Evolutionary conservation across 2,329 filamentous ascomycete species (phyloP).

Genomic region (Fonsecaea nubica): DNA sequence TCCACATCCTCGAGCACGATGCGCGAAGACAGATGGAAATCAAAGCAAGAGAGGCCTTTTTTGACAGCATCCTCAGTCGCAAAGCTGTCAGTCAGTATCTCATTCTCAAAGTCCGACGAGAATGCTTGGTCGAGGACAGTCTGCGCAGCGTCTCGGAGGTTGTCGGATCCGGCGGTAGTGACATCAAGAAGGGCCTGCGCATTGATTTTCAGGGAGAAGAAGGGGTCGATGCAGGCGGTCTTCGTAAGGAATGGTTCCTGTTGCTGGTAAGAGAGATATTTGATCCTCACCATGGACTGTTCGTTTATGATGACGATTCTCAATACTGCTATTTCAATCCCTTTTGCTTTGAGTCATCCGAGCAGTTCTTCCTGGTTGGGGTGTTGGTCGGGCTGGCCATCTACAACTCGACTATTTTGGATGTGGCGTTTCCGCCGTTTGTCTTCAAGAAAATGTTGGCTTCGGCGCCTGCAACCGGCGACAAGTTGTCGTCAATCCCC

Average conservation of each 20-base stretch:
- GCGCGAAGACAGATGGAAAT: constrained; percentile 86
- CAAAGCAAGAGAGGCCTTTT: constrained; percentile 87
- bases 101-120: constrained; percentile 75
- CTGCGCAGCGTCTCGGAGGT: constrained; percentile 83
- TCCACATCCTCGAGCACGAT: constrained; percentile 86
- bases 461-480: constrained; percentile 69
- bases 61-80: constrained; percentile 81
- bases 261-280: constrained; percentile 88
- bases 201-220: constrained; percentile 90
- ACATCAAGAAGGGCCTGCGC: constrained; percentile 86
- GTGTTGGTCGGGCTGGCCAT: constrained; percentile 88
- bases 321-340: constrained; percentile 93
- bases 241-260: constrained; percentile 94
- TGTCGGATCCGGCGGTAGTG: constrained; percentile 78
- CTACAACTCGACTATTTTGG: constrained; percentile 92
- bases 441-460: constrained; percentile 86
- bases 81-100: constrained; percentile 78
- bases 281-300: constrained; percentile 89
- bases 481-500: constrained; percentile 63
- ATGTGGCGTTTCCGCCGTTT: constrained; percentile 85
- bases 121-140: constrained; percentile 68
- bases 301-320: constrained; percentile 89
- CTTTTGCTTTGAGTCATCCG: constrained; percentile 84
- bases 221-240: constrained; percentile 85
- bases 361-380: constrained; percentile 89